Evolutionary conservation across 225 moss, liverwort and hornwort genomes (phyloP).

Genomic region (Anthoceros angustus): DNA sequence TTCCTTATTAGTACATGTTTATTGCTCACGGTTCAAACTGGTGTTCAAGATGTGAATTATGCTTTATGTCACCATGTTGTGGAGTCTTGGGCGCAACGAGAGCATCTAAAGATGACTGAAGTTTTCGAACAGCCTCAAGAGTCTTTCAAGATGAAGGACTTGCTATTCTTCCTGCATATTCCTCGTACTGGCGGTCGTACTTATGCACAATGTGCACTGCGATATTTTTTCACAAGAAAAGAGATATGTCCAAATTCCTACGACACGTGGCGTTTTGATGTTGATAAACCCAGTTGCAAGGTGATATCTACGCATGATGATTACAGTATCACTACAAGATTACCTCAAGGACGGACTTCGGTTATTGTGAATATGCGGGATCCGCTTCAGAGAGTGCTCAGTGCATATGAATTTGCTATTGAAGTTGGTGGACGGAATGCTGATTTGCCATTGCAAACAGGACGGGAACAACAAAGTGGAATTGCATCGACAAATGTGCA

Average conservation of each 20-base stretch:
- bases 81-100: background rate
- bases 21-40: no score
- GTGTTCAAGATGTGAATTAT: background rate
- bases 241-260: background rate
- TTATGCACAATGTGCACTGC: background rate
- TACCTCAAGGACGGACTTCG: slow-evolving; percentile 16
- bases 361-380: slow-evolving; percentile 23
- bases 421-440: slow-evolving; percentile 22
- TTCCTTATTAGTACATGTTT: no score
- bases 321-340: slow-evolving; percentile 20
- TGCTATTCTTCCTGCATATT: background rate
- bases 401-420: slow-evolving; percentile 30
- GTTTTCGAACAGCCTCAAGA: background rate
- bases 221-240: background rate
- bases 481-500: background rate
- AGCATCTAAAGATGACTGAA: background rate
- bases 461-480: background rate
- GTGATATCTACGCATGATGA: slow-evolving; percentile 34
- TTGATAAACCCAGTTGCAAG: slow-evolving; percentile 25
- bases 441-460: slow-evolving; percentile 4
- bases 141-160: background rate
- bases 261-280: slow-evolving; percentile 4
- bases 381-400: slow-evolving; percentile 24
- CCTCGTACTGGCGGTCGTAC: background rate
- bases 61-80: background rate